Evolutionary conservation across 352 stramenopile genomes (phyloP), one percentile per base, ranked within the genome.

Genomic region (Aphanomyces cochlioides): DNA sequence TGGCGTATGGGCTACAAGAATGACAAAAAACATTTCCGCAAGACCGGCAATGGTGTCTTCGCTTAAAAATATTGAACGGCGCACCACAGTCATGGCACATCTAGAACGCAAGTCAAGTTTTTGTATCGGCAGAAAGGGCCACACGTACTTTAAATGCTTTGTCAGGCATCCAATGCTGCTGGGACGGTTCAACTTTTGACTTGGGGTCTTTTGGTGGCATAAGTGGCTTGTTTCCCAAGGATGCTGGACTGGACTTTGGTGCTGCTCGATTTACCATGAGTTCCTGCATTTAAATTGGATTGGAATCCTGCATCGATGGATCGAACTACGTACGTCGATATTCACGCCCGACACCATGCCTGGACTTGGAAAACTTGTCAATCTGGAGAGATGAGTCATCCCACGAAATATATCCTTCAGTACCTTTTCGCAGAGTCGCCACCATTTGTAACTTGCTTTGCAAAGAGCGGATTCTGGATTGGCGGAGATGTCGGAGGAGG

Each of bases 21-120:
- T 91, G 82, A 63, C 87, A 95, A 47, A 93, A 95, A 64, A 95
- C 93, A 74, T 90, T 82, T 4, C 87, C 87, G 39, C 87, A 95
- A 1, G 92, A 73, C n/a, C 87, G 84, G 66, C 87, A 95, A 74
- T 95, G 87, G 63, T 95, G 87, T n/a, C 87, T 82, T 13, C 87
- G 80, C 7, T 83, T 79, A 45, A 93, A 95, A 41, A 95, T 74
- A n/a, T 84, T 88, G 74, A 95, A 95, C 21, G 83, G 73, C 7
- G 79, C 77, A 36, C 79, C 87, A 59, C 87, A 95, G 72, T 95
- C 83, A 61, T 88, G 90, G 75, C 87, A 95, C n/a, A 87, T 83
- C 87, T 95, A 50, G 10, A 28, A 50, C 17, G 43, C 6, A 36
- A 0, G 50, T 58, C 15, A 58, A 69, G 28, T 5, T 6, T 28